Base-by-base conservation (phyloP, 2,329 filamentous ascomycete genomes). In the Hymenoscyphus fraxineus region DNA sequence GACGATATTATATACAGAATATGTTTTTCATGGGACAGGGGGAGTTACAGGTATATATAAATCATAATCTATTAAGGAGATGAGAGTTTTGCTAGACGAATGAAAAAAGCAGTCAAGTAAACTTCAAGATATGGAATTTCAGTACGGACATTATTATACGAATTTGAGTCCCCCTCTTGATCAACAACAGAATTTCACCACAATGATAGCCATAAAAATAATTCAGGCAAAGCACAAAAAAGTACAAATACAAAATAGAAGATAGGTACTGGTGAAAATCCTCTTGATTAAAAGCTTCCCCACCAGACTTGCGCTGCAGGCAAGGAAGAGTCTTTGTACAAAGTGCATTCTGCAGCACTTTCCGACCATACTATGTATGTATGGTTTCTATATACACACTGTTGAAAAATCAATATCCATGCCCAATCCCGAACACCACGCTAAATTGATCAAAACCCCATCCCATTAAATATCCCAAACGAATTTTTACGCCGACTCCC, bases 361-460 rank as follows among this genome's bases (percentile, higher is more conserved):
- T 27, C 44, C 19, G n/a, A 10, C 44, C 44, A 51, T 51, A 51
- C 44, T 51, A 51, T 51, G n/a, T 51, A 51, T 19, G 44, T 51
- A 51, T 19, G 44, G 44, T 51, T 22, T 19, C 44, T 51, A 51
- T 51, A n/a, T 51, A 51, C 44, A 51, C 15, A 19, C 44, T 35
- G 13, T 22, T 51, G 19, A 16, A 51, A 51, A 51, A 51, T 22
- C 7, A n/a, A 51, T 51, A n/a, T n/a, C 22, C n/a, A 51, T 51
- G 44, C 40, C 41, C 27, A 51, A 32, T 31, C 59, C 41, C 40
- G 19, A 60, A 54, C 59, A 31, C 59, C 59, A 35, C 41, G 59
- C 59, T 60, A 60, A 60, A 54, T 54, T 54, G 19, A 51, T 54
- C 41, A 54, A 51, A 60, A 16, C 12, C 19, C 27, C 27, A 12